Percentiles rank a stretch among this genome's conserved stretches.
Evolutionary conservation across 1,284 basidiomycete species (phyloP).

Genomic region (Microbotryum intermedium): DNA sequence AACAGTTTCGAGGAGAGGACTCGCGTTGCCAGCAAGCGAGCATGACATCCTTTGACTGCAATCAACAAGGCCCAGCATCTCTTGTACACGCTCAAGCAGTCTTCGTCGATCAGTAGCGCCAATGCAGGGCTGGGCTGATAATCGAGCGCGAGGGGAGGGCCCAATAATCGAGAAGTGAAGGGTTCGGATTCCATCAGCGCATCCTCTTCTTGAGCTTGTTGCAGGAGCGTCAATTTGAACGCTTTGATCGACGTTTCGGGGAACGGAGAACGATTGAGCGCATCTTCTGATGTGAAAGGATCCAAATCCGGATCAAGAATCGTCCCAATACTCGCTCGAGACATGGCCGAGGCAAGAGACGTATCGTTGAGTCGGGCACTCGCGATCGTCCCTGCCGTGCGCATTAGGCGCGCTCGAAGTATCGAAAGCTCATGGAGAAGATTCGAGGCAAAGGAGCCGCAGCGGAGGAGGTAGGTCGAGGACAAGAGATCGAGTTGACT

Average conservation of each 20-base stretch:
- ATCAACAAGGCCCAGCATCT: background rate
- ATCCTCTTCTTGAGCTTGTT: too few species aligned
- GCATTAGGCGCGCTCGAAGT: background rate
- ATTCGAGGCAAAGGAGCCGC: background rate
- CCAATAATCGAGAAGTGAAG: background rate
- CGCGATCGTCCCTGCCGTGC: background rate
- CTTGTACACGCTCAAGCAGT: background rate
- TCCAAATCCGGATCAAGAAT: background rate
- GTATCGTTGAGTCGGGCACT: background rate
- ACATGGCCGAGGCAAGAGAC: background rate
- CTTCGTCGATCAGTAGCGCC: background rate
- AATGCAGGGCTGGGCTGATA: background rate
- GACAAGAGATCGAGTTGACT: background rate
- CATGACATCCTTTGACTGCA: background rate
- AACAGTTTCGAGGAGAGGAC: too few species aligned
- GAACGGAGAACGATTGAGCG: background rate
- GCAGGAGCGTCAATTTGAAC: too few species aligned
- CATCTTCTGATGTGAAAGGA: background rate
- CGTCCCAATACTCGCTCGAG: background rate
- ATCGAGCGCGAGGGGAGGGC: background rate
- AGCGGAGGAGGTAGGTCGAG: background rate
- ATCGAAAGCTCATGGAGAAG: background rate
- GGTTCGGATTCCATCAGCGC: background rate
- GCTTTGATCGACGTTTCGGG: background rate
- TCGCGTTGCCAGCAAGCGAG: too few species aligned